A percentile compares a stretch with the other conserved stretches of the same genome.
Conservation (phyloP, 2,329 filamentous ascomycete species). For the Sporothrix inflata region DNA sequence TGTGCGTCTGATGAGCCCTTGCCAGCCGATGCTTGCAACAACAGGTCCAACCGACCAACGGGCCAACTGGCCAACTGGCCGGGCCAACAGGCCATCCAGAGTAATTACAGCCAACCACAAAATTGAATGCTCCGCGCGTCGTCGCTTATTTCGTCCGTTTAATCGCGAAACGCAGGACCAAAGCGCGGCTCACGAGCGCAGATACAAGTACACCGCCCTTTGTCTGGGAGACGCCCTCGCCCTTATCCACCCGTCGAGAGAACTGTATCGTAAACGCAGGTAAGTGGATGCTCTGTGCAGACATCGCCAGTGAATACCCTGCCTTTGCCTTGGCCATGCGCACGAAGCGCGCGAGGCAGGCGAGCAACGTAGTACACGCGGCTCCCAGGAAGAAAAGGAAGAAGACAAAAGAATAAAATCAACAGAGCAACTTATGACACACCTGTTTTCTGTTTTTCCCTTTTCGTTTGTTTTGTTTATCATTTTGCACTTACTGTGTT, state of each 20-base stretch:
- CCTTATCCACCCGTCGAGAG: neutral
- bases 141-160: constrained; percentile 20
- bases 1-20: neutral
- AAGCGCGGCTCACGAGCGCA: neutral
- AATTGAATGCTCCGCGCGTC: neutral
- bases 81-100: constrained; percentile 5
- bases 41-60: neutral
- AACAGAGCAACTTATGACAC: neutral
- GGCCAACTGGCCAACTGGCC: constrained; percentile 15
- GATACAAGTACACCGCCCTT: constrained; percentile 8
- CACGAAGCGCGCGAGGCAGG: constrained; percentile 9
- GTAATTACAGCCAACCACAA: constrained; percentile 2
- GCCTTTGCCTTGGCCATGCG: neutral
- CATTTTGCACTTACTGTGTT: constrained; percentile 20
- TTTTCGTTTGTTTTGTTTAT: neutral
- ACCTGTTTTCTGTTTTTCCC: neutral
- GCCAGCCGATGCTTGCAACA: neutral
- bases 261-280: neutral
- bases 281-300: neutral
- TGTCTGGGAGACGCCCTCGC: neutral
- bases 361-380: constrained; percentile 12
- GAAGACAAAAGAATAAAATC: neutral
- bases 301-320: neutral
- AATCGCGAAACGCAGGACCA: constrained; percentile 22
- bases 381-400: neutral